Evolutionary conservation across 768 basidiomycete genomes (phyloP).

Genomic region (Mycena pura): DNA sequence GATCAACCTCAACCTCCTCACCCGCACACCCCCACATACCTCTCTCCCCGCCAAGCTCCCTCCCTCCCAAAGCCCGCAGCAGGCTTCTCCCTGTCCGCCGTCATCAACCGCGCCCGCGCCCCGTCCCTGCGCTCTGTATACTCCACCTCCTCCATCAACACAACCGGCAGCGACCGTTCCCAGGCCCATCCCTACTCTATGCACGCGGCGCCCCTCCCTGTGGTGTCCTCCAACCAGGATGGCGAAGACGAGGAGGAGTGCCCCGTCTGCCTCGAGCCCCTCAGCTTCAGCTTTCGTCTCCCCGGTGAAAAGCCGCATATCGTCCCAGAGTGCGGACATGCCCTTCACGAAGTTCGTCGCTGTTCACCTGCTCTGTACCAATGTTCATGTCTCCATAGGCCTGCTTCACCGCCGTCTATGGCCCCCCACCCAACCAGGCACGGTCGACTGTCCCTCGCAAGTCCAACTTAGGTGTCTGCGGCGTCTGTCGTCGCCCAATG

Average conservation of each 20-base stretch:
- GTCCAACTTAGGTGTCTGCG: conserved; percentile 91
- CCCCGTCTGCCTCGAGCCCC: conserved; percentile 94
- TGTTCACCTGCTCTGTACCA: conserved; percentile 11
- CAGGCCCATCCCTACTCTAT: conserved; percentile 64
- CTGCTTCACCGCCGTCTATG: conserved; percentile 97
- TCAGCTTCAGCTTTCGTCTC: conserved; percentile 90
- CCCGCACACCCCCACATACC: too few relatives aligned
- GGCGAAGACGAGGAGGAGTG: conserved; percentile 88
- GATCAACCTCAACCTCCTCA: too few relatives aligned
- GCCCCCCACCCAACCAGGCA: conserved; percentile 72
- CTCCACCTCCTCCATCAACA: conserved; percentile 50
- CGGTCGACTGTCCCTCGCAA: conserved; percentile 65
- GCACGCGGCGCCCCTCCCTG: conserved; percentile 71
- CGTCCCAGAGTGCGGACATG: conserved; percentile 96
- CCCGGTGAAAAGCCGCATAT: conserved; percentile 98
- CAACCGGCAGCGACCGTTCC: conserved; percentile 46
- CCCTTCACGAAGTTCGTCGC: conserved; percentile 83
- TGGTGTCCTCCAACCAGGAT: conserved; percentile 72
- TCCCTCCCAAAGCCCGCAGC: too few relatives aligned
- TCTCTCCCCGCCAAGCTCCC: too few relatives aligned
- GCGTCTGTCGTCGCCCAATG: conserved; percentile 97
- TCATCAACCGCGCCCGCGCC: conserved; percentile 51
- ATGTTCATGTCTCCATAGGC: conserved; percentile 57
- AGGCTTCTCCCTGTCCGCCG: conserved; percentile 57
- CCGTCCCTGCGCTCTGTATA: conserved; percentile 59